A percentile compares a stretch with the other conserved stretches of the same genome.
phyloP scores from a whole-genome alignment of 2,329 filamentous ascomycete species.

The Xylariales sp. region DNA sequence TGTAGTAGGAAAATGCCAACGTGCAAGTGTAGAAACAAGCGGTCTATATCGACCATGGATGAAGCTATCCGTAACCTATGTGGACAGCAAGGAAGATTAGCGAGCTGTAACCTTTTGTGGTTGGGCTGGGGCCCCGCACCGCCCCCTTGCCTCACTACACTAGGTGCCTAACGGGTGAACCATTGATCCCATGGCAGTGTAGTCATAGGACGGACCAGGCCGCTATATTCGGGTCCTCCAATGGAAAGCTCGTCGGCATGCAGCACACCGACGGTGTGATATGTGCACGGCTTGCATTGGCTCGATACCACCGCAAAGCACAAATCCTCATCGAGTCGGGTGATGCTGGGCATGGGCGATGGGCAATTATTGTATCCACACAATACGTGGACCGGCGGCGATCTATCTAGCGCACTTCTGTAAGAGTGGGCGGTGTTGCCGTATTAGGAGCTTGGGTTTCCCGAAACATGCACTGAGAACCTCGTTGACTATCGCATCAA shows the following conservation, averaged over 20 bases:
- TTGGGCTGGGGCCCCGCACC: neutral
- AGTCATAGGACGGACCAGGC: too few species aligned
- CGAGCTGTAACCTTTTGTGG: neutral
- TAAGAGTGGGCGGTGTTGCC: neutral
- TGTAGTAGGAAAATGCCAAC: neutral
- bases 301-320: neutral
- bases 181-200: too few species aligned
- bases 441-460: slow-evolving; percentile 3
- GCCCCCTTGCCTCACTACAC: neutral
- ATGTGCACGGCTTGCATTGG: slow-evolving; percentile 13
- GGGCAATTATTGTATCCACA: slow-evolving; percentile 25
- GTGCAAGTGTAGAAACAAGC: neutral
- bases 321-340: slow-evolving; percentile 8
- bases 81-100: neutral
- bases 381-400: slow-evolving; percentile 23
- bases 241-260: slow-evolving; percentile 1
- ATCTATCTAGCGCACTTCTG: slow-evolving; percentile 14
- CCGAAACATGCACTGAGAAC: neutral
- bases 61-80: neutral
- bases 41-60: neutral
- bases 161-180: too few species aligned
- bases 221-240: neutral
- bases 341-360: slow-evolving; percentile 10
- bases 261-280: slow-evolving; percentile 9
- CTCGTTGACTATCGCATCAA: neutral